A percentile compares a stretch with the other conserved stretches of the same genome.
These are phyloP conservation scores for Amaranthus palmeri DNA, from an alignment of 148 eudicot species.

Conservation along the genomic window DNA sequence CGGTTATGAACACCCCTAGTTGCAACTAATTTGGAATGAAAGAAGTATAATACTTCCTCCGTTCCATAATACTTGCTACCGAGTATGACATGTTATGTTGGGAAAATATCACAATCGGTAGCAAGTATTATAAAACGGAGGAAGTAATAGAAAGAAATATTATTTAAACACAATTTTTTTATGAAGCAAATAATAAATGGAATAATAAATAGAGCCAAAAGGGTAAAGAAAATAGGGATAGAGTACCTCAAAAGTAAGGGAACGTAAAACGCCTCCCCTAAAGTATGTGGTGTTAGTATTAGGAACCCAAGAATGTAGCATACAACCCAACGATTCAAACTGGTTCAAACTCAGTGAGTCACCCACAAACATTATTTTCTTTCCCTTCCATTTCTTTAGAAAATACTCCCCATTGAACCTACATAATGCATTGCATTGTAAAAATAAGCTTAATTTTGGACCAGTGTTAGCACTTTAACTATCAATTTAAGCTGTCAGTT, in stretches of 20 bases:
- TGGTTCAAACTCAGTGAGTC: slow-evolving; percentile 34
- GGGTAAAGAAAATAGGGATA: background rate
- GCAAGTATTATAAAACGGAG: too few species aligned
- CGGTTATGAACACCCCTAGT: too few species aligned
- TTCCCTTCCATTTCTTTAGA: slow-evolving; percentile 68
- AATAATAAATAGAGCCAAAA: background rate
- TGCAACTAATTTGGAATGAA: too few species aligned
- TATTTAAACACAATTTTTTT: background rate
- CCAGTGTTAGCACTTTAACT: too few species aligned
- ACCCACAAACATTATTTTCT: too few species aligned
- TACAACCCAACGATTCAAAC: slow-evolving; percentile 71
- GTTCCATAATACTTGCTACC: too few species aligned
- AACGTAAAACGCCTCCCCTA: slow-evolving; percentile 35
- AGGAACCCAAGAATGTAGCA: slow-evolving; percentile 78
- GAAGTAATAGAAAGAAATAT: background rate
- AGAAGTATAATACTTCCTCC: too few species aligned
- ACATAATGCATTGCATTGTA: background rate
- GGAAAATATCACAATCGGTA: too few species aligned
- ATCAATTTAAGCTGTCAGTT: too few species aligned
- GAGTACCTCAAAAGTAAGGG: slow-evolving; percentile 57
- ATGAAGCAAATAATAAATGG: background rate
- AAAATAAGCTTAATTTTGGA: too few species aligned
- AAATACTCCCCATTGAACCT: slow-evolving; percentile 78
- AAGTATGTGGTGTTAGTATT: slow-evolving; percentile 41
- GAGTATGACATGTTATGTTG: too few species aligned